Evolutionary conservation across 768 basidiomycete species (phyloP), one percentile per base, ranked within the genome.

Genomic region (Rubroboletus pulcherrimus): DNA sequence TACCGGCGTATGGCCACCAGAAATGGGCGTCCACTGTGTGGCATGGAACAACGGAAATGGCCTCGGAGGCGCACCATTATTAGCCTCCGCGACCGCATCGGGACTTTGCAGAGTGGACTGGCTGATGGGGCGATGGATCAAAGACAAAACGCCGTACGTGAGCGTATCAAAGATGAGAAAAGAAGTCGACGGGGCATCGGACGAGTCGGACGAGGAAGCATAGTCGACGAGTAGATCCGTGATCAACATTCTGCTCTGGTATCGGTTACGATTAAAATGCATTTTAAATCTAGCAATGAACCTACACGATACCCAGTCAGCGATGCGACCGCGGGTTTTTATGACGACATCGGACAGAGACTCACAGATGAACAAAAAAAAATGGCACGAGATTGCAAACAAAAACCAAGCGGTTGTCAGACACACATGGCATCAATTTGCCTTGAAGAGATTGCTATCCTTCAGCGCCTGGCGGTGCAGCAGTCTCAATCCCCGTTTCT

Each of bases 21-120:
- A 93, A 64, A 83, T 93, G 1, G 85, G 83, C 17, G 79, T 97
- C 4, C 85, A 91, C 51, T 82, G 87, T 2, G 88, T 89, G 0
- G 76, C 74, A 2, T 98, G 96, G 96, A 90, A 97, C 69, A 78
- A 75, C 46, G 83, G 81, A 3, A 84, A 84, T 44, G 93, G 93
- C 1, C 75, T 91, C 1, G 79, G 63, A 19, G 76, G 71, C 19
- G 81, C 77, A 48, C 79, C 73, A 19, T 62, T 93, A 59, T 71
- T 95, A 19, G 93, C 89, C 2, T 88, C 87, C 17, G 89, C 85
- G 0, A 91, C 89, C 12, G 92, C 84, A 6, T 86, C 87, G 9
- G 97, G 95, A 1, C 72, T 98, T 19, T 93, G 89, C 62, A 76
- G 96, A 47, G 79, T 98, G 10, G 95, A 99, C 62, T 82, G 84